Base-by-base conservation (phyloP, 2,329 filamentous ascomycete species). In the Paracamarosporium sp. region DNA sequence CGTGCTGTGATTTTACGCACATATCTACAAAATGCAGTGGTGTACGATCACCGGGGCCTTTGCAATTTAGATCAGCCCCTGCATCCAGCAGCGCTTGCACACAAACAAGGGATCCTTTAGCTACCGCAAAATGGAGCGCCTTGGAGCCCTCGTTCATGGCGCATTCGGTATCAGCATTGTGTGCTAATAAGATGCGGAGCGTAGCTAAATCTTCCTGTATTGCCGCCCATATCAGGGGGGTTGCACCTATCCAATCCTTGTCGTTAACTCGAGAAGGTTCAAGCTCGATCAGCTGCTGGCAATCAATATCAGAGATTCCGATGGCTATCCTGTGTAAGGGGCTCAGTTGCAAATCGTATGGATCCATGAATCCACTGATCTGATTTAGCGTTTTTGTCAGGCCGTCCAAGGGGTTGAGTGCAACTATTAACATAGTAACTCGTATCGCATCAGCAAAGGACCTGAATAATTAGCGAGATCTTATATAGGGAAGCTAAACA, bases 191-290 rank as follows among this genome's bases (percentile, higher is more conserved):
- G 1, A 33, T 22, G 13, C 15, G 11, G 12, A 55, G 11, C 35
- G 5, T 4, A 1, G 25, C 20, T 15, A 6, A 6, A 30, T 55
- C 20, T 4, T 2, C 36, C 13, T 20, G 35, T 2, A 15, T 2
- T 4, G 45, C 53, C 35, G 53, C 35, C 53, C 53, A 55, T 35
- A 50, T 50, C n/a, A 55, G n/a, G n/a, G 53, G 45, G 9, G 53
- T 43, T 17, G 11, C 36, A 3, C 53, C 46, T 9, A 24, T 17
- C 53, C 53, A 55, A 24, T 55, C 53, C 7, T 6, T 15, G 4
- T 44, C 53, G n/a, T 55, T 44, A 4, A 55, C 7, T 17, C 35
- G 6, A 6, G 25, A 44, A 35, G 45, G 53, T 1, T 55, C 27
- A 2, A 50, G 25, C 6, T 50, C 24, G 2, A 55, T n/a, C 13